These are phyloP conservation scores for Corynascus novoguineensis DNA, from an alignment of 495 filamentous ascomycete genomes.

Conservation along the genomic window DNA sequence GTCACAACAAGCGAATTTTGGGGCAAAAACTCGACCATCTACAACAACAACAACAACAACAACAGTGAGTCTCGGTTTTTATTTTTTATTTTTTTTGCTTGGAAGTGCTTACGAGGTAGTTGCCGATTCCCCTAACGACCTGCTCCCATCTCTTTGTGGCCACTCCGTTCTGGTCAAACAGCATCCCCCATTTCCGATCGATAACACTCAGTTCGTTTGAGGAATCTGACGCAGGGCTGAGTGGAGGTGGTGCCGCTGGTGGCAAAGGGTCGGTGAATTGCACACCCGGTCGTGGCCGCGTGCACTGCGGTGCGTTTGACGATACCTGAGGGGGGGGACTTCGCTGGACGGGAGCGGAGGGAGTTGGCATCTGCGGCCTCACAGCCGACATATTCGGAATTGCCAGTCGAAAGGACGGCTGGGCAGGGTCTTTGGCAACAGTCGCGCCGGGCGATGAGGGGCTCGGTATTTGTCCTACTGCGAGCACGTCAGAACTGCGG, in stretches of 20 bases:
- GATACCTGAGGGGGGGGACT: not conserved
- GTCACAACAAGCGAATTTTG: slow-evolving; percentile 72
- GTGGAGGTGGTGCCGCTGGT: not conserved
- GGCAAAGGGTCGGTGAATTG: slow-evolving; percentile 9
- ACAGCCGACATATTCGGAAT: not conserved
- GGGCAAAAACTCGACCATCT: slow-evolving; percentile 76
- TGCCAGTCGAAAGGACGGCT: not conserved
- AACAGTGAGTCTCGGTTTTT: not conserved
- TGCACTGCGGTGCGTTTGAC: not conserved
- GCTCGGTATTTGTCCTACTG: slow-evolving; percentile 19
- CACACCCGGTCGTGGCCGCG: not conserved
- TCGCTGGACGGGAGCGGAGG: not conserved
- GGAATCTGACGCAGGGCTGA: not conserved
- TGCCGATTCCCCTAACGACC: slow-evolving; percentile 70
- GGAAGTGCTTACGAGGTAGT: slow-evolving; percentile 60
- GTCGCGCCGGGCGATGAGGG: not conserved
- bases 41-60: too few species aligned
- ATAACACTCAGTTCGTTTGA: slow-evolving; percentile 24
- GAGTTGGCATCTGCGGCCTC: not conserved
- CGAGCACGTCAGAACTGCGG: slow-evolving; percentile 7
- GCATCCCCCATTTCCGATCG: slow-evolving; percentile 62
- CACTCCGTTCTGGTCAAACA: slow-evolving; percentile 64
- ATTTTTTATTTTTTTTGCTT: not conserved
- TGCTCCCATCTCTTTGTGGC: slow-evolving; percentile 64
- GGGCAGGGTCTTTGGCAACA: not conserved